These are phyloP conservation scores for Copromyces sp. DNA, from an alignment of 495 filamentous ascomycete genomes.

Conservation along the genomic window DNA sequence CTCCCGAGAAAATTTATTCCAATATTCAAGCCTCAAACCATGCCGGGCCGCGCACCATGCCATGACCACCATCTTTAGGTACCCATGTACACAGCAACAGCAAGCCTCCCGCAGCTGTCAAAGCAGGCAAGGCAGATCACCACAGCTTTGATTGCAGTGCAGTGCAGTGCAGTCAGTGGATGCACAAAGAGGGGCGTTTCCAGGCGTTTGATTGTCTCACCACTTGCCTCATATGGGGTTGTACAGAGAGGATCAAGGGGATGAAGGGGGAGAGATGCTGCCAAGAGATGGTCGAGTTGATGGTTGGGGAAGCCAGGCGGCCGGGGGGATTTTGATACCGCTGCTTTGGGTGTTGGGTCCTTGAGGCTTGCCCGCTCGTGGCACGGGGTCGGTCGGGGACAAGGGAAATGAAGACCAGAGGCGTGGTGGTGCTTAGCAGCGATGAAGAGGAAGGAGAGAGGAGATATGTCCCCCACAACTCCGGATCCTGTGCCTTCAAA, in stretches of 20 bases:
- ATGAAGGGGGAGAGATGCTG: not conserved
- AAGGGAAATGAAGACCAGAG: not conserved
- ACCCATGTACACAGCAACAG: not conserved
- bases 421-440: not conserved
- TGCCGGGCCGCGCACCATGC: not conserved
- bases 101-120: not conserved
- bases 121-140: not conserved
- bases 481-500: not conserved
- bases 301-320: not conserved
- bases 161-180: not conserved
- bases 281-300: not conserved
- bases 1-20: no score
- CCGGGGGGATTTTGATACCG: not conserved
- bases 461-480: no score
- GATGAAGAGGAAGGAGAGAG: not conserved
- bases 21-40: not conserved
- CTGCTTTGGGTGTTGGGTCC: not conserved
- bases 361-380: not conserved
- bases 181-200: not conserved
- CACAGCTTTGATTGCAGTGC: not conserved
- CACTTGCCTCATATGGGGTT: not conserved
- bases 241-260: not conserved
- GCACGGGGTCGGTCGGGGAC: not conserved
- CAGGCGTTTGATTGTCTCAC: not conserved
- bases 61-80: no score